phyloP scores from a whole-genome alignment of 148 eudicot genomes.

The Tetragonia tetragonoides region DNA sequence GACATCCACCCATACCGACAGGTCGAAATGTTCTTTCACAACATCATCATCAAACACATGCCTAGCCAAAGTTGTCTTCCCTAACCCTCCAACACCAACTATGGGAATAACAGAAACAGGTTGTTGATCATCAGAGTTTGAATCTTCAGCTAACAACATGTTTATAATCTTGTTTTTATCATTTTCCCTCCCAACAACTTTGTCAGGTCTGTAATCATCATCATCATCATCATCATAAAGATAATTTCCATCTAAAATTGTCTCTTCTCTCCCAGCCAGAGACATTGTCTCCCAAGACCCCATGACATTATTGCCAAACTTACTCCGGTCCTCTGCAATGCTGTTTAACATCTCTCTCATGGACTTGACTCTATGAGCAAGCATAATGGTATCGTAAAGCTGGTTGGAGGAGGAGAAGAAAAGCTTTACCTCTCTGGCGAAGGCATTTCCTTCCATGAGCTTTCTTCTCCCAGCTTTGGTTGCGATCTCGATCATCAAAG shows the following conservation, averaged over 20 bases:
- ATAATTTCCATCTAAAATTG: neutral
- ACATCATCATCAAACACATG: neutral
- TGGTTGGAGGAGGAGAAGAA: slow-evolving; percentile 14
- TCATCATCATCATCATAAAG: neutral
- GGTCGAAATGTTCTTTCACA: neutral
- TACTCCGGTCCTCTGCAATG: neutral
- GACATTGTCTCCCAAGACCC: neutral
- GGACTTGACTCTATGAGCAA: slow-evolving; percentile 3
- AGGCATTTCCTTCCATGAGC: neutral
- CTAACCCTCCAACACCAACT: neutral
- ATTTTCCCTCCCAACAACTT: slow-evolving; percentile 11
- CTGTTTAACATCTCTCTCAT: neutral
- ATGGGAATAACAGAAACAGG: slow-evolving; percentile 5
- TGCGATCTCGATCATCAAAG: slow-evolving; percentile 1
- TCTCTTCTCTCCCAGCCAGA: neutral
- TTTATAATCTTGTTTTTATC: neutral
- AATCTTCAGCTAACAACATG: neutral
- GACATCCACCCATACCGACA: neutral
- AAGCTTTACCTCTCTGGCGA: slow-evolving; percentile 1
- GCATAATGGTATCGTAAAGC: neutral
- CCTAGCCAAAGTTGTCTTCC: slow-evolving; percentile 6
- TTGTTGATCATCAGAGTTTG: neutral
- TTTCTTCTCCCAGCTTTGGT: neutral
- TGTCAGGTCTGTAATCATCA: neutral
- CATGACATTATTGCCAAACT: too few species aligned